Conservation (phyloP, 768 basidiomycete species). For the Serendipita sp. region DNA sequence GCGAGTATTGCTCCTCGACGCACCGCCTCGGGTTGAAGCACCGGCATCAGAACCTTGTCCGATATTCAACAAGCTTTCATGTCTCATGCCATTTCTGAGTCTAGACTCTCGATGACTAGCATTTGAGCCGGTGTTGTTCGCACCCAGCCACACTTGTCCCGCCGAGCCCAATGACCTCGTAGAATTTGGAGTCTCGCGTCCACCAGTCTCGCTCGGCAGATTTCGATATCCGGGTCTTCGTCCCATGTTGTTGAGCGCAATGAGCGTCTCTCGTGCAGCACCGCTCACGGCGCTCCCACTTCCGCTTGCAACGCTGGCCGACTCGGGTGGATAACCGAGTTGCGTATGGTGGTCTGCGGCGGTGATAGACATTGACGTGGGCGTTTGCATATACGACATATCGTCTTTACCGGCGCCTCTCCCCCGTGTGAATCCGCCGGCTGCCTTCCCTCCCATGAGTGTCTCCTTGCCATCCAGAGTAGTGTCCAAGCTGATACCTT, state of each 20-base stretch:
- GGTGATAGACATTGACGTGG: neutral
- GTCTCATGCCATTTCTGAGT: neutral
- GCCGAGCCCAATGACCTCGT: neutral
- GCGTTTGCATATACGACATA: neutral
- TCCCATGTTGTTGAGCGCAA: slow-evolving; percentile 3
- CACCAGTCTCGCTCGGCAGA: neutral
- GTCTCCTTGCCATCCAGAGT: neutral
- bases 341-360: neutral
- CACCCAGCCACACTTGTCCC: neutral
- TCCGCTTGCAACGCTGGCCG: too few relatives aligned
- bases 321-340: neutral
- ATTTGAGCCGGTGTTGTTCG: neutral
- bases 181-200: neutral
- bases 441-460: neutral
- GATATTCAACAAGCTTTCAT: neutral
- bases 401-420: neutral
- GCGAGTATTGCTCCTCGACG: neutral
- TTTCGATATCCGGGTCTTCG: neutral
- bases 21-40: neutral
- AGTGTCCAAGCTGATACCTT: neutral
- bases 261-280: slow-evolving; percentile 2
- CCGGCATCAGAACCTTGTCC: neutral
- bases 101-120: neutral
- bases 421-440: neutral
- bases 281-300: neutral